Base-by-base conservation (phyloP, 1,284 basidiomycete genomes). In the Rhodotorula mucilaginosa region DNA sequence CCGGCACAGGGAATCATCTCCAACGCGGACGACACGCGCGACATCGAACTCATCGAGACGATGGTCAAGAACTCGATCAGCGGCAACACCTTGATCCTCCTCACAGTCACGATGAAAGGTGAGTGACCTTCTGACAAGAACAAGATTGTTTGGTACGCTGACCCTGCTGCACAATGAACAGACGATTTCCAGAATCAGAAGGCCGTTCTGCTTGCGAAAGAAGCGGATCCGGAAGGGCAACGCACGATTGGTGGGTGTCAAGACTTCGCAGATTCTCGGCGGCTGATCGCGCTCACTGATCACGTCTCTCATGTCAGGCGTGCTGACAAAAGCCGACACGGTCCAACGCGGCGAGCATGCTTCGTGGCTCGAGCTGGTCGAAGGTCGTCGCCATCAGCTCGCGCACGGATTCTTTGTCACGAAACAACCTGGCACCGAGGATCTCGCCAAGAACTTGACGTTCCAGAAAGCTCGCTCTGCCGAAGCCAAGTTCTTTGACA, bases 141-240 rank as follows among this genome's bases (percentile, higher is more conserved):
- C 49, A 51, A 21, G 49, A 26, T 26, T 26, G 26, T 26, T 26
- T 26, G 26, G 51, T 23, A 21, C 26, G 49, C 52, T 56, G 54
- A 56, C 26, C 23, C 34, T 52, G 5, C 19, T 13, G 21, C 8
- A 23, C 18, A 23, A 21, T 16, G 18, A 56, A 6, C 71, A 90
- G 89, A 87, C 71, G 90, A 91, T 67, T 88, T 88, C n/a, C 87
- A 90, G 72, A 90, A 89, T 58, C 89, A 91, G 79, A 87, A 86
- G 0, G 89, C 88, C 0, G 85, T 87, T 64, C 80, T 83, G 29
- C 81, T 90, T 0, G 86, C 88, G 0, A 87, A 86, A 65, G 68
- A 82, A 5, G 80, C 85, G 58, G 89, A 90, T 76, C 85, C 85
- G 0, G 80, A 85, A 0, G 88, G 89, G 0, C 83, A 84, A 65